A percentile compares a stretch with the other conserved stretches of the same genome.
Evolutionary conservation across 2,329 filamentous ascomycete species (phyloP).

Genomic region (Didymellaceae sp.): DNA sequence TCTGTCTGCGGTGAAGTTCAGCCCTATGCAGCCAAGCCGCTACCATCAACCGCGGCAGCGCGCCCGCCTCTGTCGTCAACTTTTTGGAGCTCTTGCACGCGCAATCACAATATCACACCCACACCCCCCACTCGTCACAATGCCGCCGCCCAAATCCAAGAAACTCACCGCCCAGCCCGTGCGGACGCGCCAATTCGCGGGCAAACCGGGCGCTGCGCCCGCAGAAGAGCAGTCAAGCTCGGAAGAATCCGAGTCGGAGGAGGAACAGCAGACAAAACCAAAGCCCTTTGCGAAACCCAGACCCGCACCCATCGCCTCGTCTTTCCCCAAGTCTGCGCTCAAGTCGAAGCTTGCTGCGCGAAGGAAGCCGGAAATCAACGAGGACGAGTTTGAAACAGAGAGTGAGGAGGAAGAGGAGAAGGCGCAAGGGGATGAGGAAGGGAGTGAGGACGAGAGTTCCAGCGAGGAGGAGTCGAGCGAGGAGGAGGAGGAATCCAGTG

Average conservation of each 20-base stretch:
- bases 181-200: constrained; percentile 81
- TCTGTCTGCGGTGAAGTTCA: neutral
- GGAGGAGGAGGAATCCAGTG: constrained; percentile 65
- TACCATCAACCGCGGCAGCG: constrained; percentile 7
- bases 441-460: constrained; percentile 21
- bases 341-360: constrained; percentile 52
- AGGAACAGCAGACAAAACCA: constrained; percentile 56
- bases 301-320: constrained; percentile 53
- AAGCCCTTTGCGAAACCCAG: constrained; percentile 43
- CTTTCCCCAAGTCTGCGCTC: constrained; percentile 54
- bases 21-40: constrained; percentile 14
- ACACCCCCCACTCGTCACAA: constrained; percentile 8
- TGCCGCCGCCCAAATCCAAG: constrained; percentile 66
- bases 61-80: neutral
- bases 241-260: constrained; percentile 60
- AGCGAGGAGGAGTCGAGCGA: constrained; percentile 47
- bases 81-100: constrained; percentile 13
- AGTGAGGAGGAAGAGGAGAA: constrained; percentile 41
- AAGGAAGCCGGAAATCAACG: constrained; percentile 43
- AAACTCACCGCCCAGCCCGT: constrained; percentile 93
- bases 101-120: neutral
- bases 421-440: constrained; percentile 19
- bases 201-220: constrained; percentile 68
- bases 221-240: constrained; percentile 49
- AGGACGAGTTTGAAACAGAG: constrained; percentile 68